A percentile compares a stretch with the other conserved stretches of the same genome.
Conservation (phyloP, 2,329 filamentous ascomycete species). For the Alternaria novae-zelandiae region DNA sequence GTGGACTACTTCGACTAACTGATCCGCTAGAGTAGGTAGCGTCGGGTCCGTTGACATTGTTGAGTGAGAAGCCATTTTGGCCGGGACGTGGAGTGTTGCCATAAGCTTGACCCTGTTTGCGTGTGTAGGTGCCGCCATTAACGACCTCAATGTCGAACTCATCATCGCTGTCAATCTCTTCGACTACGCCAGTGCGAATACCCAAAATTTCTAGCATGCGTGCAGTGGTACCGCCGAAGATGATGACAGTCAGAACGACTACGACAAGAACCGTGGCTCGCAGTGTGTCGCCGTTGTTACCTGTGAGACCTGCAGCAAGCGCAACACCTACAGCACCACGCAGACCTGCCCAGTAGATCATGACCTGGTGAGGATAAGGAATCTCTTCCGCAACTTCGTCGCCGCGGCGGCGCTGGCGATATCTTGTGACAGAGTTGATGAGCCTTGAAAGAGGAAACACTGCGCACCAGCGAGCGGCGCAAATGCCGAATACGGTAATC, state of each 20-base stretch:
- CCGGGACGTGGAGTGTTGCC: constrained; percentile 73
- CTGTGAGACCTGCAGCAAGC: constrained; percentile 84
- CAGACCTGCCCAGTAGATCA: constrained; percentile 99
- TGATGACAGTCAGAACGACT: constrained; percentile 96
- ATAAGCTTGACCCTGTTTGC: constrained; percentile 77
- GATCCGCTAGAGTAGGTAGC: constrained; percentile 67
- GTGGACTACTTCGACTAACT: constrained; percentile 58
- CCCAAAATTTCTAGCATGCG: constrained; percentile 97
- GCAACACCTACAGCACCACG: constrained; percentile 96
- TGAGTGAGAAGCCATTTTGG: constrained; percentile 62
- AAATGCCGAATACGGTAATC: constrained; percentile 89
- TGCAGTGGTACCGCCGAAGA: constrained; percentile 96
- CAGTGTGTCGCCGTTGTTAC: constrained; percentile 80
- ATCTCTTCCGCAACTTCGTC: constrained; percentile 76
- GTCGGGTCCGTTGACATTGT: constrained; percentile 57
- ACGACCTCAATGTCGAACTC: constrained; percentile 92
- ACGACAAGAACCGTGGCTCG: constrained; percentile 97
- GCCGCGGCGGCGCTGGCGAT: constrained; percentile 78
- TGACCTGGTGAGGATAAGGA: constrained; percentile 95
- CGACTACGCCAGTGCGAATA: constrained; percentile 95
- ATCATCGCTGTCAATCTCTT: constrained; percentile 96
- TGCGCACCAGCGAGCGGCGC: constrained; percentile 87
- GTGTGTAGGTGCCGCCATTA: constrained; percentile 75
- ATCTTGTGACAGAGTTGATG: constrained; percentile 93
- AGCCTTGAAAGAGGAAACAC: constrained; percentile 89